Evolutionary conservation across 371 early-diverging fungal species (phyloP).

Genomic region (Choanephora cucurbitarum): DNA sequence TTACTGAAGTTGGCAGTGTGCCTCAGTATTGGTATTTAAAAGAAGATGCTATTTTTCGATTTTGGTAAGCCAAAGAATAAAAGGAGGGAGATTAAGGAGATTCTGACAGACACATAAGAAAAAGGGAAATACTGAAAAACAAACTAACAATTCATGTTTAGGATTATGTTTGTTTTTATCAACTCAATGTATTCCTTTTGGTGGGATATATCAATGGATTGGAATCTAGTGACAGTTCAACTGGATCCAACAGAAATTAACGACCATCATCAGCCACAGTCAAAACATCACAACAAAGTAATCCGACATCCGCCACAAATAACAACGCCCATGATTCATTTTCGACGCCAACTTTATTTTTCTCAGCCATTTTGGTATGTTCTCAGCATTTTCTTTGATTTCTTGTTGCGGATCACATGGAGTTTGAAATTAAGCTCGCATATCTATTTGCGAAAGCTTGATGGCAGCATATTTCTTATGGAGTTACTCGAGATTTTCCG

Average conservation of each 20-base stretch:
- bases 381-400: constrained; percentile 72
- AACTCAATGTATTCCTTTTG: constrained; percentile 92
- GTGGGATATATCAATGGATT: constrained; percentile 94
- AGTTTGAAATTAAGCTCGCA: constrained; percentile 78
- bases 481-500: constrained; percentile 79
- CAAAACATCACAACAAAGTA: constrained; percentile 9
- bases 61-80: constrained; percentile 37
- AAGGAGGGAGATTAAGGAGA: background rate
- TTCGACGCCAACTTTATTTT: constrained; percentile 71
- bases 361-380: constrained; percentile 67
- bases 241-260: constrained; percentile 15
- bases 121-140: background rate
- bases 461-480: constrained; percentile 74
- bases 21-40: constrained; percentile 46
- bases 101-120: background rate
- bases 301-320: constrained; percentile 3
- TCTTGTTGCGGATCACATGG: constrained; percentile 85
- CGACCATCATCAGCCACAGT: constrained; percentile 8
- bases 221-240: constrained; percentile 66
- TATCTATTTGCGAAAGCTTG: constrained; percentile 64
- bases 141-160: constrained; percentile 22
- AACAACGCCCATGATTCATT: constrained; percentile 37
- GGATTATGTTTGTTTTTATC: constrained; percentile 76
- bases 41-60: constrained; percentile 39
- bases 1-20: constrained; percentile 35